phyloP scores from a whole-genome alignment of 805 yeast genomes.

The Danielia oregonensis region DNA sequence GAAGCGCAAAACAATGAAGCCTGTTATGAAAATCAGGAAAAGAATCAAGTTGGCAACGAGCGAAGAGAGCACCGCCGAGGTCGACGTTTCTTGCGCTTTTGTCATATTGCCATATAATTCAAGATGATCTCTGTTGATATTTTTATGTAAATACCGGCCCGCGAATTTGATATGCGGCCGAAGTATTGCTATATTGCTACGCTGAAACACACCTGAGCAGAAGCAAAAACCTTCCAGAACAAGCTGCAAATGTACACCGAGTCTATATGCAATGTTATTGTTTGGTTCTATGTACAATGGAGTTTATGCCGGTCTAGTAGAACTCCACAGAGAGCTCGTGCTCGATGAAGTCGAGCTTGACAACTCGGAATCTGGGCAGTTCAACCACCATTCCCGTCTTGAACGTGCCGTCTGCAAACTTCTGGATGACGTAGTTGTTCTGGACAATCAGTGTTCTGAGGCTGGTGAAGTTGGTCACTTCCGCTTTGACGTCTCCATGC shows the following conservation, averaged over 20 bases:
- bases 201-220: too few relatives aligned
- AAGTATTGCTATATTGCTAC: too few relatives aligned
- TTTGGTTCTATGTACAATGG: background rate
- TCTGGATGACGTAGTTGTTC: slow-evolving; percentile 15
- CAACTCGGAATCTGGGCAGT: slow-evolving; percentile 16
- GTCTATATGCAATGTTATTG: too few relatives aligned
- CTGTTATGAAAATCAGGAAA: slow-evolving; percentile 55
- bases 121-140: too few relatives aligned
- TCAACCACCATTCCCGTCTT: slow-evolving; percentile 21
- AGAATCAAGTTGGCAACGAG: slow-evolving; percentile 64
- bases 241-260: too few relatives aligned
- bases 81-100: slow-evolving; percentile 21
- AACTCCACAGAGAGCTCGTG: slow-evolving; percentile 23
- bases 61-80: slow-evolving; percentile 72
- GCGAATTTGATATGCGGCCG: too few relatives aligned
- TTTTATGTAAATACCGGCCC: too few relatives aligned
- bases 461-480: slow-evolving; percentile 23
- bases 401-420: slow-evolving; percentile 18
- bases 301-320: slow-evolving; percentile 7
- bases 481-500: slow-evolving; percentile 24
- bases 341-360: slow-evolving; percentile 33
- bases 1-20: slow-evolving; percentile 65
- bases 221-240: too few relatives aligned
- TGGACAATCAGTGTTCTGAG: slow-evolving; percentile 21
- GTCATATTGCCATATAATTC: slow-evolving; percentile 1